Base-by-base conservation (phyloP, 768 basidiomycete species). In the Polyporus arcularius region DNA sequence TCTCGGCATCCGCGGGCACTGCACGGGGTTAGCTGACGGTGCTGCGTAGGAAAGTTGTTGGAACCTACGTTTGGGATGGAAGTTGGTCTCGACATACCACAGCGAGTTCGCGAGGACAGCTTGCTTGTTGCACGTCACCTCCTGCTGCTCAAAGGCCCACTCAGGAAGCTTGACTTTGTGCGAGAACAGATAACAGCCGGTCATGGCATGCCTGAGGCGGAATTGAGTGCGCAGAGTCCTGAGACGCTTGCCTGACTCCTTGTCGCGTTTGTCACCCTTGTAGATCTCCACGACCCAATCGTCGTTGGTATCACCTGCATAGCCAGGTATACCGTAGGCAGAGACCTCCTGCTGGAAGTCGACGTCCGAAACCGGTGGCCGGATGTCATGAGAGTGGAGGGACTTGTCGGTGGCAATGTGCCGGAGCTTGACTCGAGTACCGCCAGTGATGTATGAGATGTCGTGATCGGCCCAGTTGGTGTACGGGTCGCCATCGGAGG, bases 281-380 rank as follows among this genome's bases (percentile, higher is more conserved):
- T 89, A 87, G 45, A 98, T 92, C 74, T 97, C 95, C 55, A 98
- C 81, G 57, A 87, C 76, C 88, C 92, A 94, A 69, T 98, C 92
- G 69, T 98, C 96, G 70, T 98, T 98, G 47, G 87, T 82, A 69
- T 98, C 96, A 14, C 96, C 96, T 0, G 73, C 76, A 71, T 90
- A 98, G 0, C 89, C 91, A 0, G 87, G 76, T 80, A 91, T 86
- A 1, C 97, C 97, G 69, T 99, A 99, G 0, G 80, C 94, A 2
- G 94, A 96, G 1, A 98, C 95, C 72, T 99, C 97, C 70, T 98
- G 96, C 78, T 99, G 97, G 79, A 98, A 99, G 68, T 99, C 97
- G 48, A 98, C 96, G 48, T 99, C 97, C 35, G 92, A 94, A 14
- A 99, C 87, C 16, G 96, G 94, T 4, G 97, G 94, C 26, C 97